These are phyloP conservation scores for Athelia psychrophila DNA, from an alignment of 1,284 basidiomycete genomes.

Conservation along the genomic window DNA sequence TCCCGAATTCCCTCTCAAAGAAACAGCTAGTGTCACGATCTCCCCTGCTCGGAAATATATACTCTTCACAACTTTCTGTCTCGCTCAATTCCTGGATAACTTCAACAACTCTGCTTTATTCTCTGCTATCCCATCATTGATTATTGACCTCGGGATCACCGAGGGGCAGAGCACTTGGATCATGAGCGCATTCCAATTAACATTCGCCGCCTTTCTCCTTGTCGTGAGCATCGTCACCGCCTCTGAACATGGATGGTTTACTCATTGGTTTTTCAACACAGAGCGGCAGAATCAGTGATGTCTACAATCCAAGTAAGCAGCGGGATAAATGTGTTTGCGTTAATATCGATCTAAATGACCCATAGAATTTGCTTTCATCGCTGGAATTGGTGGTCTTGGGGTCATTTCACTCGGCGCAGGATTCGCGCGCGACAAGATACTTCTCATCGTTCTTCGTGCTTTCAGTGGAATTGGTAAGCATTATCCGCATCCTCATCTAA, in stretches of 20 bases:
- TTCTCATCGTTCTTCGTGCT: slow-evolving; percentile 32
- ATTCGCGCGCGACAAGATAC: slow-evolving; percentile 26
- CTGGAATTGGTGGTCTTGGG: slow-evolving; percentile 23
- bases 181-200: slow-evolving; percentile 33
- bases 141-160: slow-evolving; percentile 16
- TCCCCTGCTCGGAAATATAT: slow-evolving; percentile 13
- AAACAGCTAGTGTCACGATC: too few relatives aligned
- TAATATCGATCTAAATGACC: slow-evolving; percentile 1
- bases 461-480: slow-evolving; percentile 27
- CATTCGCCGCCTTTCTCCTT: slow-evolving; percentile 32
- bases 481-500: slow-evolving; percentile 1
- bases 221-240: slow-evolving; percentile 19
- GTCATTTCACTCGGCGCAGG: slow-evolving; percentile 26
- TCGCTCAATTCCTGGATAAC: slow-evolving; percentile 33
- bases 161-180: slow-evolving; percentile 29
- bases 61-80: slow-evolving; percentile 28
- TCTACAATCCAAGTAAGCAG: slow-evolving; percentile 32
- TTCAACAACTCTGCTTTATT: slow-evolving; percentile 31
- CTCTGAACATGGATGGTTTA: not conserved
- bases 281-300: slow-evolving; percentile 32
- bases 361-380: slow-evolving; percentile 24
- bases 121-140: slow-evolving; percentile 27
- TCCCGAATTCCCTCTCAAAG: not conserved
- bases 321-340: not conserved
- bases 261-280: slow-evolving; percentile 11